Evolutionary conservation across 345 rosid genomes (phyloP).

Genomic region (Rubroshorea leprosula): DNA sequence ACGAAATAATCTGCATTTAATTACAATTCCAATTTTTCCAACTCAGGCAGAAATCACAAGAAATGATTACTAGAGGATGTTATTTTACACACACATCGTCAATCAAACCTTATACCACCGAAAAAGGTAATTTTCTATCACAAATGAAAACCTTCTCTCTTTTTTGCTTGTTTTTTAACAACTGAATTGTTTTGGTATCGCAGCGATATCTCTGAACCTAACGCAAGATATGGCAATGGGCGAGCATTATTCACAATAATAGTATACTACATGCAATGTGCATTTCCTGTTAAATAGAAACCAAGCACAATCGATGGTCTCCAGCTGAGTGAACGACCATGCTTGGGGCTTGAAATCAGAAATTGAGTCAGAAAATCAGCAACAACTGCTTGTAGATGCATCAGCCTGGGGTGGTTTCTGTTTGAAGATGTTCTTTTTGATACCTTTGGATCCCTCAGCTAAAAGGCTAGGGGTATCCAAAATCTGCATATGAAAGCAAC

Average conservation of each 20-base stretch:
- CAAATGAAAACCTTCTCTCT: not conserved
- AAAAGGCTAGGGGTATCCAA: constrained; percentile 45
- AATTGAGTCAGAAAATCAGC: constrained; percentile 16
- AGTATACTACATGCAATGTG: constrained; percentile 10
- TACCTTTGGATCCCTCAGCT: constrained; percentile 42
- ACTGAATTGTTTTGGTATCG: not conserved
- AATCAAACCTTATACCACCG: no score
- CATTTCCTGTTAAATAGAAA: not conserved
- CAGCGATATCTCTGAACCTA: not conserved
- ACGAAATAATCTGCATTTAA: no score
- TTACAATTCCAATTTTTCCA: no score
- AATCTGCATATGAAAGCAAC: constrained; percentile 26
- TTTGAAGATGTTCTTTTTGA: constrained; percentile 42
- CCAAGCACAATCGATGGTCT: not conserved
- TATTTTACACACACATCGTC: no score
- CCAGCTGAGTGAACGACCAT: not conserved
- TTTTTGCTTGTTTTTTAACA: not conserved
- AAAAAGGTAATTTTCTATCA: not conserved
- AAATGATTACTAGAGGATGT: no score
- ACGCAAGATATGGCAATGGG: not conserved
- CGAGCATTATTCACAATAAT: not conserved
- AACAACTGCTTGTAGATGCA: constrained; percentile 32
- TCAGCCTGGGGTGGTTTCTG: constrained; percentile 29
- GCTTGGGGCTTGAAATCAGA: constrained; percentile 5
- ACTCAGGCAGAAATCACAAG: no score